Conservation (phyloP, 106 monocot genomes). For the Agapanthus africanus region DNA sequence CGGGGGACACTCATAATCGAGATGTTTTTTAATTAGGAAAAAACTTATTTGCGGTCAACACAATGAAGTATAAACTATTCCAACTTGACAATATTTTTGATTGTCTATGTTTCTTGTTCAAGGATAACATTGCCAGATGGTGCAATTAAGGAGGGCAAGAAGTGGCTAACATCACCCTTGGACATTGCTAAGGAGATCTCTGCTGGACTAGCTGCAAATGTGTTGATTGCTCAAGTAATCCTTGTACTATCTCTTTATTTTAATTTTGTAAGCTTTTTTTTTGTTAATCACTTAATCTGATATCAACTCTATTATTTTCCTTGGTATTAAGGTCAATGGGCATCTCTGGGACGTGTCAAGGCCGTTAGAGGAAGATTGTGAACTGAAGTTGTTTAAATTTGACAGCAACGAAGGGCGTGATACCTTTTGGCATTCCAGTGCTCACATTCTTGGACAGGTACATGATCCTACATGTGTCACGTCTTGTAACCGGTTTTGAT, state of each 20-base stretch:
- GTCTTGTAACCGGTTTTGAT: background rate
- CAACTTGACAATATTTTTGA: background rate
- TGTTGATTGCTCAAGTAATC: constrained; percentile 75
- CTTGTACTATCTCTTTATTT: background rate
- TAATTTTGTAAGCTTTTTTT: background rate
- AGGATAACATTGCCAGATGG: constrained; percentile 87
- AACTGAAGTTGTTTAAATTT: constrained; percentile 80
- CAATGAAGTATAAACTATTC: too few relatives aligned
- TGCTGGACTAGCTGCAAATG: constrained; percentile 60
- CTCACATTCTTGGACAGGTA: constrained; percentile 98
- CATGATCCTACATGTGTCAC: background rate
- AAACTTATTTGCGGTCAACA: too few relatives aligned
- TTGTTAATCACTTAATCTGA: background rate
- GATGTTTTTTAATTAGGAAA: too few relatives aligned
- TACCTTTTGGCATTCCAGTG: constrained; percentile 99
- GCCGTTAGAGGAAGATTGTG: constrained; percentile 81
- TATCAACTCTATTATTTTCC: background rate
- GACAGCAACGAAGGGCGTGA: constrained; percentile 85
- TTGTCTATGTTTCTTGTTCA: background rate
- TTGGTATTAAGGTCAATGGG: constrained; percentile 54
- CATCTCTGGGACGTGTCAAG: constrained; percentile 91
- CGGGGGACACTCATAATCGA: too few relatives aligned
- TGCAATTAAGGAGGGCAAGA: constrained; percentile 73
- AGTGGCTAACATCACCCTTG: constrained; percentile 70
- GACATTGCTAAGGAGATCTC: constrained; percentile 86